These are phyloP conservation scores for Daldinia sp. DNA, from an alignment of 2,329 filamentous ascomycete genomes.

Conservation along the genomic window DNA sequence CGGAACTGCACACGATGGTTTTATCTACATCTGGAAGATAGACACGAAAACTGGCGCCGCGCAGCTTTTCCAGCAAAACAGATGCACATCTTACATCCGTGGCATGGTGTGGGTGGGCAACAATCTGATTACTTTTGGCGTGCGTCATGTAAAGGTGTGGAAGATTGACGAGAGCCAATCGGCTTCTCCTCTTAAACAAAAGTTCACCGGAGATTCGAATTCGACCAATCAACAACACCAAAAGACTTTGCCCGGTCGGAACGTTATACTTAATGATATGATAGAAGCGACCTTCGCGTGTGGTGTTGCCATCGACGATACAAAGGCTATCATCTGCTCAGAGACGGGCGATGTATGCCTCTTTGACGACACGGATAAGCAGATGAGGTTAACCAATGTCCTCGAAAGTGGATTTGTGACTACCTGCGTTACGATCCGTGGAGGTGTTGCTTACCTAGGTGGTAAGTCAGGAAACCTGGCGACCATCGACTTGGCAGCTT, in stretches of 20 bases:
- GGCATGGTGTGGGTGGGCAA: slow-evolving; percentile 93
- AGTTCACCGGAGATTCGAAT: slow-evolving; percentile 62
- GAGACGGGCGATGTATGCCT: slow-evolving; percentile 92
- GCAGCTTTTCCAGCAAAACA: slow-evolving; percentile 84
- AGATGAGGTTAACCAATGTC: slow-evolving; percentile 76
- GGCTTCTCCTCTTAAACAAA: slow-evolving; percentile 73
- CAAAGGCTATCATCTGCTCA: slow-evolving; percentile 84
- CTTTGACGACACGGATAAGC: slow-evolving; percentile 79
- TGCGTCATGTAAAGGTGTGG: slow-evolving; percentile 95
- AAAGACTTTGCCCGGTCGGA: slow-evolving; percentile 84
- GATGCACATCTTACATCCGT: slow-evolving; percentile 88
- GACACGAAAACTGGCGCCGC: slow-evolving; percentile 85
- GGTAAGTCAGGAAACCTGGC: slow-evolving; percentile 73
- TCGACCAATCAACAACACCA: slow-evolving; percentile 59
- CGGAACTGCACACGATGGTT: slow-evolving; percentile 91
- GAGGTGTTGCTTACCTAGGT: slow-evolving; percentile 73
- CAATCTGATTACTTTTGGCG: slow-evolving; percentile 85
- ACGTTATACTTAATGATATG: slow-evolving; percentile 84
- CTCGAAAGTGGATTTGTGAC: slow-evolving; percentile 75
- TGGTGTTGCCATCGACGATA: slow-evolving; percentile 76
- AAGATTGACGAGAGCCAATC: slow-evolving; percentile 76
- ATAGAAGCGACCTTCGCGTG: slow-evolving; percentile 88
- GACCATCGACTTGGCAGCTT: slow-evolving; percentile 63
- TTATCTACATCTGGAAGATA: slow-evolving; percentile 90
- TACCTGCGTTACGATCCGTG: slow-evolving; percentile 73